Evolutionary conservation across 139 green algal species (phyloP), one percentile per base, ranked within the genome.

Genomic region (Chlorella ohadii): DNA sequence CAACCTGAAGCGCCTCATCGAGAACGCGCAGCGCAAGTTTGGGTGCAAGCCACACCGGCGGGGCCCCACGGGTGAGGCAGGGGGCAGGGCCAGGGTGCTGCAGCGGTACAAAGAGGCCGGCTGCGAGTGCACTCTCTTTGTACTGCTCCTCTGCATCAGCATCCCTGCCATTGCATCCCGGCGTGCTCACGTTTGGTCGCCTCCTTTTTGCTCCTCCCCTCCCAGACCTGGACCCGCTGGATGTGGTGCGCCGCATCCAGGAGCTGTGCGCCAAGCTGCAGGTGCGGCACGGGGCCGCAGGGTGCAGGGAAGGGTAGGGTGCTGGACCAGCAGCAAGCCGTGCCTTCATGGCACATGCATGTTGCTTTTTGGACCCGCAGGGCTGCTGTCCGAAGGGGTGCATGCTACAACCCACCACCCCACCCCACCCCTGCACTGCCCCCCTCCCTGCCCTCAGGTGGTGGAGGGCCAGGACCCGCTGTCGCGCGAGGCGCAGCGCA

Each of bases 1-100:
- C 73, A 98, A 99, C 88, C 72, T 99, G 4, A 91, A 90, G 70
- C 92, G 97, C 19, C 87, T 99, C 19, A 94, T 99, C 56, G 95
- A 93, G 89, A 99, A 98, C 87, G 97, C 97, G n/a, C 95, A 98
- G 91, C 95, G 86, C 65, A 89, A 87, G 72, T 87, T 86, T 81
- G 47, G n/a, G 20, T 91, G 90, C 88, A 89, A 88, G 27, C 88
- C 88, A 28, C 65, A 89, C 78, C 85, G 79, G 70, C 79, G 68
- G 3, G 82, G 75, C 23, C 57, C 80, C 56, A 89, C 88, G 75
- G 86, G 87, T 91, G 55, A 34, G 75, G 56, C 33, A 59, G 44
- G 44, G 44, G 44, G 44, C 7, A 9, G 7, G 44, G 44, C 44
- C 9, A 51, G n/a, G n/a, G n/a, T n/a, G n/a, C n/a, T n/a, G n/a